Evolutionary conservation across 176 grass and related monocot species (phyloP).

Genomic region (Phoenix roebelenii): DNA sequence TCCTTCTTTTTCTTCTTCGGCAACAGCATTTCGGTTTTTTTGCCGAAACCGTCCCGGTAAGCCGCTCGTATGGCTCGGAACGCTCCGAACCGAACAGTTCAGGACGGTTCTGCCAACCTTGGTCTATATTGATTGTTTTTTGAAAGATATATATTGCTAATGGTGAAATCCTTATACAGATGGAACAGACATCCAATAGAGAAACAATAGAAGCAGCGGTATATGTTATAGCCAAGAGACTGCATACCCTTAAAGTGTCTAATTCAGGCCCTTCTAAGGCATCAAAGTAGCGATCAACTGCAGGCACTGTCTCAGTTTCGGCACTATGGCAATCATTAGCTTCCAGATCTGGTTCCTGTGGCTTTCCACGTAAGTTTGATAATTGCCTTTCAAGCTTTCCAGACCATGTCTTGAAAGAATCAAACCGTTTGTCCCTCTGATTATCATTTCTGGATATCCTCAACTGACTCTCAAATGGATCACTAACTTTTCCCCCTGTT

Average conservation of each 20-base stretch:
- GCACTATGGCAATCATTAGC: neutral
- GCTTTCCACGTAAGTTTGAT: neutral
- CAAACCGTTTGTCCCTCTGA: neutral
- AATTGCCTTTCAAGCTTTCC: slow-evolving; percentile 5
- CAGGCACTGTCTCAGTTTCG: slow-evolving; percentile 54
- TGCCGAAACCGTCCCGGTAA: no score
- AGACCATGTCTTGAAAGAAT: slow-evolving; percentile 13
- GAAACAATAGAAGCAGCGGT: no score
- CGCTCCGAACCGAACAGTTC: no score
- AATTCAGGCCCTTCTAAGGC: slow-evolving; percentile 87
- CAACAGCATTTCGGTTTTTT: no score
- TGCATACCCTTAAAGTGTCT: slow-evolving; percentile 63
- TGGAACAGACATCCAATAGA: no score
- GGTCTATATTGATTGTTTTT: no score
- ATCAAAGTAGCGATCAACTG: slow-evolving; percentile 75
- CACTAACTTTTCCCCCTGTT: neutral
- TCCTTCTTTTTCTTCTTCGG: no score
- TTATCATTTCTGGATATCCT: neutral
- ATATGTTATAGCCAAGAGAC: no score
- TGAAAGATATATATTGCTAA: no score
- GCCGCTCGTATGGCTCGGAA: no score
- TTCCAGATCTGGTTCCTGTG: neutral
- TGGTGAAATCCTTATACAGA: no score
- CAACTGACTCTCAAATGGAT: neutral
- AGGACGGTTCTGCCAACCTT: no score